Evolutionary conservation across 495 filamentous ascomycete genomes (phyloP).

Genomic region (Penicillium ucsense): DNA sequence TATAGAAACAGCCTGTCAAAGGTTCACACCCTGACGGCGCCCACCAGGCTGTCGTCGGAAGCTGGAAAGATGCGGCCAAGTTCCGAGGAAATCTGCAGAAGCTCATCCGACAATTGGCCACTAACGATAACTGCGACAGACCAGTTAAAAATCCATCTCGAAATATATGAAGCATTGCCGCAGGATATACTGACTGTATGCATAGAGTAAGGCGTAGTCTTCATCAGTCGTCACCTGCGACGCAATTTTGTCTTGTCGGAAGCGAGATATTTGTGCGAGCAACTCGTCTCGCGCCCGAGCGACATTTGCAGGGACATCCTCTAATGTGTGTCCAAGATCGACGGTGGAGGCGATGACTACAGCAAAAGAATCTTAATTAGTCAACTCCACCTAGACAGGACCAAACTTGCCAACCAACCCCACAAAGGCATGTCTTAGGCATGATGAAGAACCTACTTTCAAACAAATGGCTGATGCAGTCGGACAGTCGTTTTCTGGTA

Average conservation of each 20-base stretch:
- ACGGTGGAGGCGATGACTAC: constrained; percentile 80
- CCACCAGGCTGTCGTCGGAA: neutral
- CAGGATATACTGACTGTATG: constrained; percentile 44
- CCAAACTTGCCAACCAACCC: too few species aligned
- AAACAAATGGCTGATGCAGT: constrained; percentile 85
- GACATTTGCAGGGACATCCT: constrained; percentile 76
- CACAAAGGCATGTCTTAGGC: neutral
- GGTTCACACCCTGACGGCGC: neutral
- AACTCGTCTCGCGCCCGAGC: constrained; percentile 70
- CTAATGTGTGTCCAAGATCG: constrained; percentile 86
- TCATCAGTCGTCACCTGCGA: constrained; percentile 47
- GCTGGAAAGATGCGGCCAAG: neutral
- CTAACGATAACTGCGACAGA: constrained; percentile 36
- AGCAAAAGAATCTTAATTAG: neutral
- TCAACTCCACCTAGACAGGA: too few species aligned
- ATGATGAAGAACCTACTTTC: constrained; percentile 46
- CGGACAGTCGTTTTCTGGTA: constrained; percentile 68
- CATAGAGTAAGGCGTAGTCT: constrained; percentile 63
- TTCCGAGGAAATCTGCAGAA: constrained; percentile 7
- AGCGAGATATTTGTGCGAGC: constrained; percentile 78
- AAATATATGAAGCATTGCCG: neutral
- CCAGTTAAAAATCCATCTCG: neutral
- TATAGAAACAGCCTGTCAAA: neutral
- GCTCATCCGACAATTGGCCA: constrained; percentile 41
- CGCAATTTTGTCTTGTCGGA: constrained; percentile 55